A percentile compares a stretch with the other conserved stretches of the same genome.
These are phyloP conservation scores for Passalora sequoiae DNA, from an alignment of 2,329 filamentous ascomycete genomes.

Conservation along the genomic window DNA sequence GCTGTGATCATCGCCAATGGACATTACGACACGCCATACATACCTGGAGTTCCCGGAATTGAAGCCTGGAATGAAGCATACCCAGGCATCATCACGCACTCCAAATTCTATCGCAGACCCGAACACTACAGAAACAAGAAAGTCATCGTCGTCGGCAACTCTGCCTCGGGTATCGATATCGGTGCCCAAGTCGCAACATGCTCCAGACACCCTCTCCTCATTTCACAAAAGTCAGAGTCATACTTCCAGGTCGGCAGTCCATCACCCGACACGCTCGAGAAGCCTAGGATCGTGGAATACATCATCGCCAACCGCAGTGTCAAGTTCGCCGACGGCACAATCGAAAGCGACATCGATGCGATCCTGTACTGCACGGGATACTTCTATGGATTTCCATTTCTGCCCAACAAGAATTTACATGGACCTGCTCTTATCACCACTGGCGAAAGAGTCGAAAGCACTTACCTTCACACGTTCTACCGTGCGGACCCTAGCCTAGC, in stretches of 20 bases:
- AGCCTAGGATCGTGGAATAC: constrained; percentile 51
- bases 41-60: constrained; percentile 41
- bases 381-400: constrained; percentile 76
- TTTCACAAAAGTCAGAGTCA: constrained; percentile 55
- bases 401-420: constrained; percentile 45
- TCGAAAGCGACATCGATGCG: constrained; percentile 65
- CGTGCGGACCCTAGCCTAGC: constrained; percentile 70
- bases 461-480: constrained; percentile 77
- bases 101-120: constrained; percentile 71
- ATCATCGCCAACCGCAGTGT: constrained; percentile 56
- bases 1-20: constrained; percentile 46
- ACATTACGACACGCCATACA: constrained; percentile 45
- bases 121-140: constrained; percentile 60
- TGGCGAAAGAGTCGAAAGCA: constrained; percentile 63
- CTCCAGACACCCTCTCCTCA: constrained; percentile 57
- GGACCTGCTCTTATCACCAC: constrained; percentile 57
- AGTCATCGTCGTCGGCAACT: constrained; percentile 78
- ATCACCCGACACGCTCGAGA: constrained; percentile 52
- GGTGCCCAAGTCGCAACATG: constrained; percentile 65
- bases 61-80: constrained; percentile 37
- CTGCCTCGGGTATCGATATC: constrained; percentile 79
- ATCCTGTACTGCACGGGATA: constrained; percentile 88
- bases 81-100: constrained; percentile 46
- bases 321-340: constrained; percentile 59
- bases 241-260: constrained; percentile 37